Evolutionary conservation across 495 filamentous ascomycete species (phyloP).

Genomic region (Poronia punctata): DNA sequence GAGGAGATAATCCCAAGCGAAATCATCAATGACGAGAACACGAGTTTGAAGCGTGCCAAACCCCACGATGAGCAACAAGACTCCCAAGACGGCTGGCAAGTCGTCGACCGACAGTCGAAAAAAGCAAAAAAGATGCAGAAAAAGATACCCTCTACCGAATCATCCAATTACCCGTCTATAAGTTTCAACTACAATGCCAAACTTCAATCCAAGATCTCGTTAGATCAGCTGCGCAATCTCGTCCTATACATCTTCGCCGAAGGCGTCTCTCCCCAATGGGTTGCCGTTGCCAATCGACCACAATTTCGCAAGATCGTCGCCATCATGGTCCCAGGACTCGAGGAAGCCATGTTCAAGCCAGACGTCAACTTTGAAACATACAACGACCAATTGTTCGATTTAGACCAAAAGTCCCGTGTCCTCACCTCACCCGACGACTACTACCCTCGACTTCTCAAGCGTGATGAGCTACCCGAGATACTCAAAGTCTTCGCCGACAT

Average conservation of each 20-base stretch:
- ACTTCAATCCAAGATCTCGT: slow-evolving; percentile 66
- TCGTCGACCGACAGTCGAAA: slow-evolving; percentile 29
- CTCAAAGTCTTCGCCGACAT: slow-evolving; percentile 70
- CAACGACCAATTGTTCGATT: slow-evolving; percentile 25
- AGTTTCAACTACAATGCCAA: slow-evolving; percentile 58
- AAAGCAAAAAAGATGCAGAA: slow-evolving; percentile 47
- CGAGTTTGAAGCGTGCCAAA: slow-evolving; percentile 33
- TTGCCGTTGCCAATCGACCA: slow-evolving; percentile 67
- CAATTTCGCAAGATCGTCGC: slow-evolving; percentile 78
- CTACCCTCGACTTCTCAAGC: slow-evolving; percentile 60
- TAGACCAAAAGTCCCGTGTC: slow-evolving; percentile 22
- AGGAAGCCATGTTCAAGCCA: slow-evolving; percentile 81
- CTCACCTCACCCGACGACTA: slow-evolving; percentile 55
- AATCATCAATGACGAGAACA: slow-evolving; percentile 8
- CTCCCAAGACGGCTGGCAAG: slow-evolving; percentile 42
- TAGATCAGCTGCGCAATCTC: slow-evolving; percentile 72
- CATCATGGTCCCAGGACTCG: slow-evolving; percentile 89
- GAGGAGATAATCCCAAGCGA: slow-evolving; percentile 8
- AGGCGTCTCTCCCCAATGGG: slow-evolving; percentile 76
- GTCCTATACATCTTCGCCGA: slow-evolving; percentile 88
- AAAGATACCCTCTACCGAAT: slow-evolving; percentile 45
- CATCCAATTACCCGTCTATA: slow-evolving; percentile 66
- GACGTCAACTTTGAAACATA: slow-evolving; percentile 46
- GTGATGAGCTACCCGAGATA: slow-evolving; percentile 51
- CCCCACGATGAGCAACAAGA: slow-evolving; percentile 37